Conservation (phyloP, 768 basidiomycete species). For the Macrolepiota albuminosa region DNA sequence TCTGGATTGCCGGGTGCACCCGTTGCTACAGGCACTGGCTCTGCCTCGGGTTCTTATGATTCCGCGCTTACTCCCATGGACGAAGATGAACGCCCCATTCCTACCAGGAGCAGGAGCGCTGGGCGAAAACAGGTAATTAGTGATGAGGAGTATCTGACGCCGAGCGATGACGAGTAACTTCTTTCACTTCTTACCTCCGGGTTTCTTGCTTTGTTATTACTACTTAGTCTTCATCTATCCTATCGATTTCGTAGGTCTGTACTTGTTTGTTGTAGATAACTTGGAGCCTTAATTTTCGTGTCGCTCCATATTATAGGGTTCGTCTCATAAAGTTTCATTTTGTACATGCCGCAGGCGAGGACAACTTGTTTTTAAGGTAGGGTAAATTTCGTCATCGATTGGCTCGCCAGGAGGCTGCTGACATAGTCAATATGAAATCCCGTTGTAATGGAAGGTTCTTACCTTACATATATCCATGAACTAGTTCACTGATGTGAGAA, state of each 20-base stretch:
- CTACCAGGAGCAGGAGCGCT: conserved; percentile 48
- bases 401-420: conserved; percentile 3
- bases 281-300: conserved; percentile 2
- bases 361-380: background rate
- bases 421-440: background rate
- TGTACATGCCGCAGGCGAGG: background rate
- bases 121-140: conserved; percentile 73
- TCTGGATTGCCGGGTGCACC: conserved; percentile 75
- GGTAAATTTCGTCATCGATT: conserved; percentile 12
- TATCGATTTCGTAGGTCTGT: conserved; percentile 5
- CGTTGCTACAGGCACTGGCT: conserved; percentile 24
- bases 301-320: background rate
- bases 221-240: conserved; percentile 6
- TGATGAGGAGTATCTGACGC: conserved; percentile 68
- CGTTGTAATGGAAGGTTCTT: conserved; percentile 8
- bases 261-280: conserved; percentile 9
- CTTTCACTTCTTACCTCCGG: background rate
- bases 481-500: too few species aligned
- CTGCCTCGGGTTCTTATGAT: conserved; percentile 52
- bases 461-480: background rate
- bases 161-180: conserved; percentile 64
- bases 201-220: conserved; percentile 3
- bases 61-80: conserved; percentile 78
- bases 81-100: conserved; percentile 64
- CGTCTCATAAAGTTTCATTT: conserved; percentile 6